Percentiles rank a stretch among this genome's conserved stretches.
These are phyloP conservation scores for Colletotrichum falcatum DNA, from an alignment of 2,329 filamentous ascomycete species.

Conservation along the genomic window DNA sequence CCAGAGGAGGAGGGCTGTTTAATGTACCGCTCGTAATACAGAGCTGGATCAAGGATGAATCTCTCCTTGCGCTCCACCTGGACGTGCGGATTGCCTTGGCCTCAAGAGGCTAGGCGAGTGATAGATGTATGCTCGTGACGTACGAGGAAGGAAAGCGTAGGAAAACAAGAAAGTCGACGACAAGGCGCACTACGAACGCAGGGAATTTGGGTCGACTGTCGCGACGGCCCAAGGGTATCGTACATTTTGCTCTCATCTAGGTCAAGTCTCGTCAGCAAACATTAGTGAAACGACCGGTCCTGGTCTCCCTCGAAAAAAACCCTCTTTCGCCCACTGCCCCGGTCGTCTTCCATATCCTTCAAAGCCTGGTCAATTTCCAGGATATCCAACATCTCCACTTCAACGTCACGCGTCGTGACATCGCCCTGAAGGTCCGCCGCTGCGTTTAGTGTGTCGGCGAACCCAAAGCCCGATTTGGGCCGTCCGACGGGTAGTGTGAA, in stretches of 20 bases:
- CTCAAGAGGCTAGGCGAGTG: constrained; percentile 9
- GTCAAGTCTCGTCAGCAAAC: constrained; percentile 37
- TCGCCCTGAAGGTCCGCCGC: constrained; percentile 66
- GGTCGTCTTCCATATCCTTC: constrained; percentile 64
- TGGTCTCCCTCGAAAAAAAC: constrained; percentile 62
- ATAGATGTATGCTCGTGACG: not conserved
- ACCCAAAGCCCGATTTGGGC: constrained; percentile 58
- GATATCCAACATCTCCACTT: constrained; percentile 73
- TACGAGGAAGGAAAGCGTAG: constrained; percentile 20
- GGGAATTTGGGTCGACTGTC: not conserved
- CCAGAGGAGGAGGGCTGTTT: constrained; percentile 47
- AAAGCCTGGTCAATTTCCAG: constrained; percentile 74
- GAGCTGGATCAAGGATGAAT: constrained; percentile 76
- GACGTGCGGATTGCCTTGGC: constrained; percentile 68
- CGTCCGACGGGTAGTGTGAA: constrained; percentile 45
- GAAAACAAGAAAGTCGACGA: constrained; percentile 21
- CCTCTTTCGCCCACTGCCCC: constrained; percentile 61
- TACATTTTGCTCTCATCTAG: constrained; percentile 46
- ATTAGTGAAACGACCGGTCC: constrained; percentile 16
- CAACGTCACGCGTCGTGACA: constrained; percentile 64
- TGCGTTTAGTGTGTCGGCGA: constrained; percentile 62
- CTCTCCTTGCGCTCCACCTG: constrained; percentile 83
- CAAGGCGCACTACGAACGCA: constrained; percentile 21
- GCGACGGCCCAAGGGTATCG: constrained; percentile 52
- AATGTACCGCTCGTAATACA: constrained; percentile 82